A percentile compares a stretch with the other conserved stretches of the same genome.
phyloP scores from a whole-genome alignment of 306 rosid genomes.

The Ziziphus jujuba region DNA sequence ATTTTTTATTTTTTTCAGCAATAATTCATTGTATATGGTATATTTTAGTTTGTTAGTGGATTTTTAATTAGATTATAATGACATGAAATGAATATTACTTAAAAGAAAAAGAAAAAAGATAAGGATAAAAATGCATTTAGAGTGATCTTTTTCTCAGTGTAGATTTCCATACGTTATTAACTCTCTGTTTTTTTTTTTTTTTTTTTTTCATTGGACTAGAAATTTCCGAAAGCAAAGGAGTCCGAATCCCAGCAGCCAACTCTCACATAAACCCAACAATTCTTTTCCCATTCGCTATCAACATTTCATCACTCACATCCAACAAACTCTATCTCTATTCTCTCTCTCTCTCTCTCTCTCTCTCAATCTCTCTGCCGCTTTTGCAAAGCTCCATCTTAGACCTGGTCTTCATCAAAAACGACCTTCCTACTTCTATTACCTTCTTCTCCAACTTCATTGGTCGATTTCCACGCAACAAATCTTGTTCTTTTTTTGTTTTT shows the following conservation, averaged over 20 bases:
- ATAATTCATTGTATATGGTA: too few species aligned
- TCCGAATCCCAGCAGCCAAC: conserved; percentile 23
- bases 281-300: not conserved
- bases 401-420: not conserved
- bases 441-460: not conserved
- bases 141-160: too few species aligned
- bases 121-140: too few species aligned
- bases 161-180: too few species aligned
- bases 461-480: not conserved
- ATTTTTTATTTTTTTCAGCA: too few species aligned
- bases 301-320: not conserved
- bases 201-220: conserved; percentile 9
- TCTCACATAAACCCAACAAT: conserved; percentile 13
- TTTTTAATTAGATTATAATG: too few species aligned
- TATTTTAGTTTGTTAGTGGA: too few species aligned
- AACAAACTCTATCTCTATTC: not conserved
- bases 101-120: too few species aligned
- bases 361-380: not conserved
- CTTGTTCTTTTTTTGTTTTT: not conserved
- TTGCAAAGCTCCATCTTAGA: not conserved
- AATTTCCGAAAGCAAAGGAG: conserved; percentile 42
- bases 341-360: not conserved
- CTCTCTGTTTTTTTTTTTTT: not conserved
- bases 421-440: not conserved
- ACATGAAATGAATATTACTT: too few species aligned